These are phyloP conservation scores for Phalaenopsis equestris DNA, from an alignment of 106 monocot species.

Conservation along the genomic window DNA sequence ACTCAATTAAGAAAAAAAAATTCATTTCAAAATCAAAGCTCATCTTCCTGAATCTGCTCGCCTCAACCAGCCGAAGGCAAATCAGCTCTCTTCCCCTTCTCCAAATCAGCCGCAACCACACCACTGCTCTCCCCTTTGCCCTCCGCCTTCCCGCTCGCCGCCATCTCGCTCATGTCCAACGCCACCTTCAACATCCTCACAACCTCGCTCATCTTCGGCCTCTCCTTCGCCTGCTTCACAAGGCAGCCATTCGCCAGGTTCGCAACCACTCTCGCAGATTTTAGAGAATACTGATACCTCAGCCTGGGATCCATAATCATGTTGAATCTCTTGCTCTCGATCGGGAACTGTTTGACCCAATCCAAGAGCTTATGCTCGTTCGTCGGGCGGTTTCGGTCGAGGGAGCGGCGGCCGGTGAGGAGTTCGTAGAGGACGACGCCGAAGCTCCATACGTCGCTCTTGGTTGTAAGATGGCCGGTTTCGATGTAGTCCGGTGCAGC, in stretches of 20 bases:
- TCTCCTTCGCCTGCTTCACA: slow-evolving; percentile 20
- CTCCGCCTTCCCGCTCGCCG: no score
- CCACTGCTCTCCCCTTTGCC: no score
- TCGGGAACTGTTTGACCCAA: slow-evolving; percentile 32
- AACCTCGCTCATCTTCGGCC: slow-evolving; percentile 31
- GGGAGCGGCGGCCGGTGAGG: slow-evolving; percentile 27
- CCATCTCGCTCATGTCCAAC: no score
- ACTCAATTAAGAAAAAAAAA: neutral
- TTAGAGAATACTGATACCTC: slow-evolving; percentile 11
- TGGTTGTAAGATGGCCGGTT: slow-evolving; percentile 35
- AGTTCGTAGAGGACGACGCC: slow-evolving; percentile 38
- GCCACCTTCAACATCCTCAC: slow-evolving; percentile 10
- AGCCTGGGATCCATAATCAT: slow-evolving; percentile 39
- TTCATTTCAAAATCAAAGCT: no score
- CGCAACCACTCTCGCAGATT: slow-evolving; percentile 27
- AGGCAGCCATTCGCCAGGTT: slow-evolving; percentile 30
- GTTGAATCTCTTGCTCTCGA: slow-evolving; percentile 23
- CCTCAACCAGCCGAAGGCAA: no score
- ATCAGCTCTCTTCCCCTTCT: no score
- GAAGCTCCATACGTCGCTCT: slow-evolving; percentile 38
- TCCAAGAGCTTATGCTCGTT: slow-evolving; percentile 32
- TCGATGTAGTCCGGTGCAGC: slow-evolving; percentile 42
- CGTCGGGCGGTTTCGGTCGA: slow-evolving; percentile 23
- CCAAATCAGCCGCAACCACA: no score
- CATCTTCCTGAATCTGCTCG: no score